Conservation (phyloP, 345 rosid genomes). For the Aquilaria malaccensis region DNA sequence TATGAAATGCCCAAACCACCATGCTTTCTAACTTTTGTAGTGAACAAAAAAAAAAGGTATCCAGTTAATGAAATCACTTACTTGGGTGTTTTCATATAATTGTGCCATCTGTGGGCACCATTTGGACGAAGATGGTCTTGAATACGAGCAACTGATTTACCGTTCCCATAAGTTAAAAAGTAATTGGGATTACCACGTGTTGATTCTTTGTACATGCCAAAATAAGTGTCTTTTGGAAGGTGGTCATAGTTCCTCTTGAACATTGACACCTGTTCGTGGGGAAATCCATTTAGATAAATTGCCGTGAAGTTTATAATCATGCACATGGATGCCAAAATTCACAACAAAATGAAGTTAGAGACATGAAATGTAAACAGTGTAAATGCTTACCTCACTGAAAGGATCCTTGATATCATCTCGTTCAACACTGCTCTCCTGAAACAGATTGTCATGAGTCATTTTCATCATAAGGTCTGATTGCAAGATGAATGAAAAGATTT, state of each 20-base stretch:
- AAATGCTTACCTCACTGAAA: constrained; percentile 66
- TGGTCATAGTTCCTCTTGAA: constrained; percentile 92
- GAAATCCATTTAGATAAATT: not conserved
- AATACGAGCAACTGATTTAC: constrained; percentile 83
- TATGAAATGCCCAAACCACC: too few species aligned
- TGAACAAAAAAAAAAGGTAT: too few species aligned
- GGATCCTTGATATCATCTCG: constrained; percentile 89
- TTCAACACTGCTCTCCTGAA: constrained; percentile 88
- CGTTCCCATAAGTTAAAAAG: constrained; percentile 92
- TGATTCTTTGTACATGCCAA: constrained; percentile 89
- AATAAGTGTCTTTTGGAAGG: constrained; percentile 90
- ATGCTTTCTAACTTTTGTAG: too few species aligned
- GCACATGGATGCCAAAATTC: not conserved
- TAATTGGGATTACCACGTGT: constrained; percentile 92
- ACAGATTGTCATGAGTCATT: not conserved
- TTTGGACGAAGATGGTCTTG: constrained; percentile 95
- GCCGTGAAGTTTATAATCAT: too few species aligned
- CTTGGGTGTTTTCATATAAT: constrained; percentile 89
- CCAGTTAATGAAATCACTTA: constrained; percentile 16
- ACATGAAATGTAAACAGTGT: not conserved
- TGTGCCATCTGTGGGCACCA: constrained; percentile 99
- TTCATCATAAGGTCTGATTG: constrained; percentile 3
- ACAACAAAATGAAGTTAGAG: not conserved
- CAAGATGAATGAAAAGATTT: constrained; percentile 4
- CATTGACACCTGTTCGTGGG: constrained; percentile 70